Conservation (phyloP, 768 basidiomycete genomes). For the Boletus reticuloceps region DNA sequence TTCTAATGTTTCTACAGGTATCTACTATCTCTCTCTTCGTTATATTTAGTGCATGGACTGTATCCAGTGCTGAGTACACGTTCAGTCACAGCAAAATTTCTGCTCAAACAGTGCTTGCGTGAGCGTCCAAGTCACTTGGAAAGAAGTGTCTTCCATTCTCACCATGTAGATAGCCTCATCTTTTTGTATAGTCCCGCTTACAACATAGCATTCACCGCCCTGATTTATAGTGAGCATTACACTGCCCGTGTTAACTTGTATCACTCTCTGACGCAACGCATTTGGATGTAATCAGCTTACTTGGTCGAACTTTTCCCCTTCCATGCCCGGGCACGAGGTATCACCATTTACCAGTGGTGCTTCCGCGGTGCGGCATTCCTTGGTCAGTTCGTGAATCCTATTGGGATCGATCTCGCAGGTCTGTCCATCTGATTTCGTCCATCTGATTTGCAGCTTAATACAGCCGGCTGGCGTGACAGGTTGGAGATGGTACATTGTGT, state of each 20-base stretch:
- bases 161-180: conserved; percentile 10
- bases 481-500: conserved; percentile 18
- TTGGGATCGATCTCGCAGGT: conserved; percentile 13
- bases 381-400: conserved; percentile 15
- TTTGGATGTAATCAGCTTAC: not conserved
- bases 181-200: conserved; percentile 18
- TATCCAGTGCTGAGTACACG: conserved; percentile 19
- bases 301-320: conserved; percentile 65
- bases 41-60: conserved; percentile 15
- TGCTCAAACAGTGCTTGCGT: conserved; percentile 11
- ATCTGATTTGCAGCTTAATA: not conserved
- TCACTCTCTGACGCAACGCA: not conserved
- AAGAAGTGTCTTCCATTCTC: not conserved
- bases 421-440: not conserved
- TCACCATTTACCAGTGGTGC: conserved; percentile 59
- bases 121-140: not conserved
- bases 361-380: conserved; percentile 34
- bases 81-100: conserved; percentile 1
- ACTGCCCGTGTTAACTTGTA: too few relatives aligned
- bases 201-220: conserved; percentile 6
- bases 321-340: conserved; percentile 58
- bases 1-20: not conserved
- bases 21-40: conserved; percentile 15
- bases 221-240: conserved; percentile 8
- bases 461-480: not conserved